Evolutionary conservation across 345 rosid species (phyloP), one percentile per base, ranked within the genome.

Genomic region (Pelargonium nanum): DNA sequence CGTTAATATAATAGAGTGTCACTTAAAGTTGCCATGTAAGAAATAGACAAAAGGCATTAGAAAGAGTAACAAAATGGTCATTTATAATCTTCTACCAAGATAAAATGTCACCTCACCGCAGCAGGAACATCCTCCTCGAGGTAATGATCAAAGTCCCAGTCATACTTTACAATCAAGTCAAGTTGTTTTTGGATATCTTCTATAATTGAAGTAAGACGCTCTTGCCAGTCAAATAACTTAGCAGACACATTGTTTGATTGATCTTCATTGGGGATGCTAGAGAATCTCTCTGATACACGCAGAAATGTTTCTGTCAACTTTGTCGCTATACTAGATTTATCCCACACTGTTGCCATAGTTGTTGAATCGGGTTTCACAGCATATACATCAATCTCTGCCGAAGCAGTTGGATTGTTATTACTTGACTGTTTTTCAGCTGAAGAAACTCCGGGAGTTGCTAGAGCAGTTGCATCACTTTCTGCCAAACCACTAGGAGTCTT

Each of bases 111-210:
- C 83, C 84, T 91, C 78, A 91, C 96, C 95, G 82, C 96, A 53
- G 80, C 86, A 70, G 96, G 98, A 59, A 89, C 57, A 74, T 89
- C 96, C 68, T 89, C 91, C 64, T 87, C 87, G 52, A 92, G 71
- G 69, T 83, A 82, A 72, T 87, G 78, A 76, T 89, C 95, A 17
- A 92, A 87, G 72, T 92, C 98, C 98, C 98, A 92, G 68, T 92
- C 75, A 65, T 77, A 85, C 76, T 76, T 81, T 59, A 72, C 72
- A 57, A 86, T 56, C 55, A 82, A 60, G 57, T 92, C 88, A 24
- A 92, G 67, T 57, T 84, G 81, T 62, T 81, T 64, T 70, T 67
- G 78, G 19, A 83, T 63, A 75, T 78, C 86, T 68, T 79, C 85
- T 20, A 82, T 53, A 55, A 74, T 64, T 60, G 70, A 65, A 2